These are phyloP conservation scores for Blastocystis sp. DNA, from an alignment of 352 stramenopile genomes.

Conservation along the genomic window DNA sequence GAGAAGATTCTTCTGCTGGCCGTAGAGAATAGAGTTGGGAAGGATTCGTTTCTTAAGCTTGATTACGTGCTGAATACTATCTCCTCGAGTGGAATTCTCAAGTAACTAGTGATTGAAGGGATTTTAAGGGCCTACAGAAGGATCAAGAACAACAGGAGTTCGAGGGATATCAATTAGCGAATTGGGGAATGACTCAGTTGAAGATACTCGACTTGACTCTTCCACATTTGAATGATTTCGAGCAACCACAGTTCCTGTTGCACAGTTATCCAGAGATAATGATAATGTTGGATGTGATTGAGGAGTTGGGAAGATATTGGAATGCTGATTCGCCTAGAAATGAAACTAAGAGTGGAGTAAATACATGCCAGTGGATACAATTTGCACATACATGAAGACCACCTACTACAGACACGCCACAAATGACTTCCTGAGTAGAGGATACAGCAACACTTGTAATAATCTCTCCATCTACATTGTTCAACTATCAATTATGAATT, in stretches of 20 bases:
- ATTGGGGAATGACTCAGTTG: constrained; percentile 13
- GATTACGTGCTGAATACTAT: neutral
- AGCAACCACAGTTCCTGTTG: neutral
- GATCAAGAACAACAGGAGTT: neutral
- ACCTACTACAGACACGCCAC: neutral
- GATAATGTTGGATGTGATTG: neutral
- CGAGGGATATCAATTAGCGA: neutral
- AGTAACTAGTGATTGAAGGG: neutral
- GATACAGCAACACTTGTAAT: neutral
- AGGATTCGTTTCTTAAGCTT: constrained; percentile 19
- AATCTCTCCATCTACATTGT: constrained; percentile 11
- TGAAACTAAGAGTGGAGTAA: neutral
- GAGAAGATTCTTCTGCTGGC: neutral
- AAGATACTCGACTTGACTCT: neutral
- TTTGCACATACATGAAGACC: constrained; percentile 14
- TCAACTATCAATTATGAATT: neutral
- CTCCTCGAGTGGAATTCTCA: neutral
- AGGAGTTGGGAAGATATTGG: neutral
- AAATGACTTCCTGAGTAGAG: neutral
- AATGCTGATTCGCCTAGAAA: neutral
- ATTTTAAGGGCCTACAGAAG: neutral
- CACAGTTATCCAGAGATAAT: neutral
- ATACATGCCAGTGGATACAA: neutral
- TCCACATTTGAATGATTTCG: neutral
- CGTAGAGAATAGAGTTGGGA: constrained; percentile 30